Conservation (phyloP, 371 early-diverging fungal species). For the Rhizopus arrhizus region DNA sequence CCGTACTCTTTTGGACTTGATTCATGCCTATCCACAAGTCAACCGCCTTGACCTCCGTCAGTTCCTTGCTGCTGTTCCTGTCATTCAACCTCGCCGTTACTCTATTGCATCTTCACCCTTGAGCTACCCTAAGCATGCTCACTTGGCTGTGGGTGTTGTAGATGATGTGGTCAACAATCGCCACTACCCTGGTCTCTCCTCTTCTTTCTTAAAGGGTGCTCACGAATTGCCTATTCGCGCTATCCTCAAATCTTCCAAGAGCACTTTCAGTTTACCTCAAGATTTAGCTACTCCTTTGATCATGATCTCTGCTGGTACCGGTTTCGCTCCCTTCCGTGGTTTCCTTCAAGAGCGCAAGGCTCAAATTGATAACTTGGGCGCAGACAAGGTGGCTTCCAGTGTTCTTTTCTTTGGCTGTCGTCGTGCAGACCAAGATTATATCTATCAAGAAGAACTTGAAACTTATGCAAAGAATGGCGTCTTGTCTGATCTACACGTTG, state of each 20-base stretch:
- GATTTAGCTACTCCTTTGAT: conserved; percentile 50
- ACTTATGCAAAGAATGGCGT: conserved; percentile 46
- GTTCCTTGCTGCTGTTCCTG: conserved; percentile 48
- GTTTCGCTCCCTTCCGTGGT: conserved; percentile 90
- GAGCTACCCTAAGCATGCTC: conserved; percentile 28
- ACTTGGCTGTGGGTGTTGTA: conserved; percentile 47
- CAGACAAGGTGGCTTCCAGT: conserved; percentile 25
- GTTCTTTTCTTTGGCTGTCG: conserved; percentile 86
- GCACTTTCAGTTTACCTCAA: conserved; percentile 41
- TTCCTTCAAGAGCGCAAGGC: conserved; percentile 61
- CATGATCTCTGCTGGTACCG: conserved; percentile 75
- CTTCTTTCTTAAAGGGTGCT: conserved; percentile 34
- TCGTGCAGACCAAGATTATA: conserved; percentile 67
- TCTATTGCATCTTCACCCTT: conserved; percentile 58
- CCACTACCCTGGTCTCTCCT: conserved; percentile 49
- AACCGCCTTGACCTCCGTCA: conserved; percentile 47
- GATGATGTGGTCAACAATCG: conserved; percentile 44
- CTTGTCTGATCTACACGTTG: conserved; percentile 63
- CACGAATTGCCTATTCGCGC: conserved; percentile 28
- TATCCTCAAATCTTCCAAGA: conserved; percentile 46
- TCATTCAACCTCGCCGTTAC: conserved; percentile 59
- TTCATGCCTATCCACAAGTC: conserved; percentile 47
- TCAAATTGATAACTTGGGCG: conserved; percentile 26
- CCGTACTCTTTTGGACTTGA: conserved; percentile 54
- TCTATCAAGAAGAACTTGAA: conserved; percentile 71